Evolutionary conservation across 2,329 filamentous ascomycete genomes (phyloP).

Genomic region (Colletotrichum magnum): DNA sequence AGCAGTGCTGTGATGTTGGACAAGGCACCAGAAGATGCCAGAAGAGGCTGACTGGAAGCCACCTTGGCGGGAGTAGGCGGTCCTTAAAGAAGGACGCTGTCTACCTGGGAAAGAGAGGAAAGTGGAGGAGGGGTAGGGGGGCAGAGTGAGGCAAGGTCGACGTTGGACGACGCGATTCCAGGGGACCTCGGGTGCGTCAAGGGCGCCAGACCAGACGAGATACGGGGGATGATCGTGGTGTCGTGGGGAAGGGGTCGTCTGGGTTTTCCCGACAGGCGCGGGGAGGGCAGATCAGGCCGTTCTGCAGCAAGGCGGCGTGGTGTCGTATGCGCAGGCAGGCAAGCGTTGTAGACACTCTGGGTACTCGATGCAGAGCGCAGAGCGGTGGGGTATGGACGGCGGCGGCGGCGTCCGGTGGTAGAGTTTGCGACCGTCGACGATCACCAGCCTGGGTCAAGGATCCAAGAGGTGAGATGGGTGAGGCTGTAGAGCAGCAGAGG

Average conservation of each 20-base stretch:
- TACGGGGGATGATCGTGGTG: slow-evolving; percentile 25
- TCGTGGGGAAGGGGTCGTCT: slow-evolving; percentile 37
- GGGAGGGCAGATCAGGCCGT: slow-evolving; percentile 38
- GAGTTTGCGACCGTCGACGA: slow-evolving; percentile 29
- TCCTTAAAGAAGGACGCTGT: slow-evolving; percentile 44
- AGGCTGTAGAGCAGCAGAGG: slow-evolving; percentile 36
- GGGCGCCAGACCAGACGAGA: slow-evolving; percentile 21
- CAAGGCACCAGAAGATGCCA: slow-evolving; percentile 75
- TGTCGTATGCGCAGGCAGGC: neutral
- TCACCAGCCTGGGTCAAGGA: slow-evolving; percentile 39
- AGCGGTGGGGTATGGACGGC: slow-evolving; percentile 20
- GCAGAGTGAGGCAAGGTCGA: slow-evolving; percentile 38
- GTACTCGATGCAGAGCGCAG: neutral
- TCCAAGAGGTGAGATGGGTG: slow-evolving; percentile 28
- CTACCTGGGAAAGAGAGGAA: slow-evolving; percentile 19
- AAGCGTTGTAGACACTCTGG: neutral
- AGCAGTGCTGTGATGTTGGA: slow-evolving; percentile 70
- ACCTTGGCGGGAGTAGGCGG: slow-evolving; percentile 64
- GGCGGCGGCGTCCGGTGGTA: neutral
- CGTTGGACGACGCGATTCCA: slow-evolving; percentile 12
- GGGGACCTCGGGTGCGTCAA: slow-evolving; percentile 6
- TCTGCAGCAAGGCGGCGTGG: slow-evolving; percentile 26
- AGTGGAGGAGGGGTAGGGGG: slow-evolving; percentile 35
- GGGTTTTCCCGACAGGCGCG: slow-evolving; percentile 31
- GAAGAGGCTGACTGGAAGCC: slow-evolving; percentile 70